Percentiles rank a stretch among this genome's conserved stretches.
Evolutionary conservation across 2,329 filamentous ascomycete species (phyloP).

Genomic region (Hypoxylon sp.): DNA sequence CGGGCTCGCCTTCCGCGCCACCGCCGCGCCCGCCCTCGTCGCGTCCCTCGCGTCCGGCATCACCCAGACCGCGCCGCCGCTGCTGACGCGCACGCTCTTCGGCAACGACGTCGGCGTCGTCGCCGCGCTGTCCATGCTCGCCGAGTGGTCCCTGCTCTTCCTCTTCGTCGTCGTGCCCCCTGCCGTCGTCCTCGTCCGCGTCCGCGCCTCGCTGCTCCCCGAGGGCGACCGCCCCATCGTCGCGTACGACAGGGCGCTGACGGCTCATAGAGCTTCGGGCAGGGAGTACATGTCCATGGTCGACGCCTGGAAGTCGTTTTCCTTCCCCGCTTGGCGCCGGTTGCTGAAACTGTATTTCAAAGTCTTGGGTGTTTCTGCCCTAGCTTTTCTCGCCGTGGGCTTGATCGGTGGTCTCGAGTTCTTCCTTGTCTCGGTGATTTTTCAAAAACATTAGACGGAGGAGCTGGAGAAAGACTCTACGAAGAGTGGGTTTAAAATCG

Average conservation of each 20-base stretch:
- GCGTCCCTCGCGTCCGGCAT: conserved; percentile 64
- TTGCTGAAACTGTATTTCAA: conserved; percentile 77
- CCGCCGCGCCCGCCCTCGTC: conserved; percentile 70
- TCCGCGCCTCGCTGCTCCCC: conserved; percentile 84
- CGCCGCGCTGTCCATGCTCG: conserved; percentile 46
- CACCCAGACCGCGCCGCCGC: conserved; percentile 54
- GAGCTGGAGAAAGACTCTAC: background rate
- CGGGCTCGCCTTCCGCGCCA: conserved; percentile 67
- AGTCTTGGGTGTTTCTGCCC: conserved; percentile 63
- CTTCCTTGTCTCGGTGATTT: background rate
- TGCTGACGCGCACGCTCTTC: conserved; percentile 54
- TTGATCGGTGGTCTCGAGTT: background rate
- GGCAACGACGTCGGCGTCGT: conserved; percentile 37
- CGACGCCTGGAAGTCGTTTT: conserved; percentile 80
- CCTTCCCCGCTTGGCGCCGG: conserved; percentile 71
- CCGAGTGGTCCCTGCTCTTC: conserved; percentile 49
- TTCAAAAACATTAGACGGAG: background rate
- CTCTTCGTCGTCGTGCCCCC: conserved; percentile 75
- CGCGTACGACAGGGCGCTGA: conserved; percentile 83
- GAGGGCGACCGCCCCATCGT: conserved; percentile 83
- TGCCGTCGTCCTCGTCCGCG: conserved; percentile 75
- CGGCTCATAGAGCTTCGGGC: conserved; percentile 70
- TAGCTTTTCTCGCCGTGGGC: conserved; percentile 55
- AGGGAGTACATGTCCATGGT: conserved; percentile 71
- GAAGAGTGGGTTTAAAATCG: background rate